Conservation (phyloP, 2,329 filamentous ascomycete genomes). For the Coniochaeta hoffmannii region DNA sequence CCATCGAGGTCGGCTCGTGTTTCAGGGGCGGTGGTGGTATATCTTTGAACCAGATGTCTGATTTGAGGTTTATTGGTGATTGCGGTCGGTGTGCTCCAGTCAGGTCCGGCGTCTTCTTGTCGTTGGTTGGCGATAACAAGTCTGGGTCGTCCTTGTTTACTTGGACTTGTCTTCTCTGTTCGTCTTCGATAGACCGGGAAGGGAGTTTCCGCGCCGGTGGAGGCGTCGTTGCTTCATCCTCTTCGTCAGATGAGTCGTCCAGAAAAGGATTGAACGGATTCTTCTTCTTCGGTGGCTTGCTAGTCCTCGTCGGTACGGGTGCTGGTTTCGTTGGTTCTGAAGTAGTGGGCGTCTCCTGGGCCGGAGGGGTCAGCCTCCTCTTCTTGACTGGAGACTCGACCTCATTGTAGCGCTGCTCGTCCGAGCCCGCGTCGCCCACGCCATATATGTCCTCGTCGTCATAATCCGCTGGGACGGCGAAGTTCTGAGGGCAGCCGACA, state of each 20-base stretch:
- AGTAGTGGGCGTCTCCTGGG: constrained; percentile 8
- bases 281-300: constrained; percentile 22
- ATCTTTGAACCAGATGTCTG: not conserved
- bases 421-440: constrained; percentile 13
- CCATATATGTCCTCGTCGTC: constrained; percentile 10
- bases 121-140: not conserved
- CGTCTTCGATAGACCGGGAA: not conserved
- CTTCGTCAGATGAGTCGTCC: constrained; percentile 58
- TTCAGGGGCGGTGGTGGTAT: constrained; percentile 6
- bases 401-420: constrained; percentile 29
- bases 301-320: constrained; percentile 6
- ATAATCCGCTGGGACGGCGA: constrained; percentile 3
- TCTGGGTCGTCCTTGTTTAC: not conserved
- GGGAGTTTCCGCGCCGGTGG: not conserved
- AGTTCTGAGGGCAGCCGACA: constrained; percentile 16
- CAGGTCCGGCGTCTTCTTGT: not conserved
- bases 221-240: constrained; percentile 18
- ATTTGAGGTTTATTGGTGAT: not conserved
- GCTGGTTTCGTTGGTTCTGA: constrained; percentile 7
- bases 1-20: constrained; percentile 26
- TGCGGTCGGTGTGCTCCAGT: not conserved
- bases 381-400: constrained; percentile 27
- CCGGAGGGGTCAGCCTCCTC: constrained; percentile 29
- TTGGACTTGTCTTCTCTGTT: not conserved
- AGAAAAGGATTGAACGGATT: constrained; percentile 54